Evolutionary conservation across 495 filamentous ascomycete species (phyloP), one percentile per base, ranked within the genome.

Genomic region (Durotheca rogersii): DNA sequence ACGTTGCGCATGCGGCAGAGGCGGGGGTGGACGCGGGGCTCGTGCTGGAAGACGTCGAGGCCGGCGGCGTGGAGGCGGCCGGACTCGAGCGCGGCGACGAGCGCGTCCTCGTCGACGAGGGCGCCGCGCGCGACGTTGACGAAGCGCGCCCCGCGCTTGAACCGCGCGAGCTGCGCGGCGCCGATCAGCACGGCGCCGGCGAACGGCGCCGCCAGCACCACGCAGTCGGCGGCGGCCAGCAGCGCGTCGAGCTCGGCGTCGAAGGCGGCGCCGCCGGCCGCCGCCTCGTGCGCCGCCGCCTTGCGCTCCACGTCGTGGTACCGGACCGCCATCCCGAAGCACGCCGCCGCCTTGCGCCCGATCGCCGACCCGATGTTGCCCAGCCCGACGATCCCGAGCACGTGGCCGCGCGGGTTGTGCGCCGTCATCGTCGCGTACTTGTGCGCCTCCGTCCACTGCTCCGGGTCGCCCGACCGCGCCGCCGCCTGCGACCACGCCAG

Each of bases 61-160:
- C 77, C 80, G 1, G 76, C 80, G 0, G 74, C 72, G 15, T 61
- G 53, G 0, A 83, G 35, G 14, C 67, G 68, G 6, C 77, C 75
- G 4, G 52, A 56, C 47, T 80, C 73, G 29, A 84, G 41, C 2
- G 78, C 81, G 35, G 69, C 67, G 3, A 78, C 60, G 11, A 85
- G 57, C 19, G 80, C 80, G 11, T 68, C 68, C 61, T 84, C 80
- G 58, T 84, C 79, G 6, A 84, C 68, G 18, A 84, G 63, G 38
- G 68, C 73, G 6, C 81, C 81, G 9, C 81, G 69, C 7, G 81
- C 80, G 45, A 82, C 81, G 54, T 85, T 83, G 11, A 84, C 72
- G 25, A 85, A 68, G 14, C 80, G 63, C 0, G 71, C 57, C 0
- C 81, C 81, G 3, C 25, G 46, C 64, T 79, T 81, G 54, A 83